Percentiles rank a stretch among this genome's conserved stretches.
Evolutionary conservation across 257 asterid genomes (phyloP).

Genomic region (Solanum chiquidenum): DNA sequence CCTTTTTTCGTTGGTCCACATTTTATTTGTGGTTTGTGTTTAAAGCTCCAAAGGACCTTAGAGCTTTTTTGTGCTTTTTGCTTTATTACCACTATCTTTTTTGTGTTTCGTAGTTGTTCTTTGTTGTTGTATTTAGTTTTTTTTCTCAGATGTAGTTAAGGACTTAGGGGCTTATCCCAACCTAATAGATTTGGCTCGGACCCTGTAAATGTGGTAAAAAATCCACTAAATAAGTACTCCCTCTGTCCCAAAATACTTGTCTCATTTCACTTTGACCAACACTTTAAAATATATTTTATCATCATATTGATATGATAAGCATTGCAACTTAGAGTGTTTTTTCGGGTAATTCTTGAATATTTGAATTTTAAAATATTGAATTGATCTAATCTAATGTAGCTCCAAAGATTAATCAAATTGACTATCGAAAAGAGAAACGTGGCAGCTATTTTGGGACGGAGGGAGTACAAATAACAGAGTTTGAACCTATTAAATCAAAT

Average conservation of each 20-base stretch:
- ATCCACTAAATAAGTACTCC: neutral
- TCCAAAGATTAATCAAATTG: neutral
- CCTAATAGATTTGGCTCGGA: neutral
- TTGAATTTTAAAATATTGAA: neutral
- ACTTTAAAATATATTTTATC: too few relatives aligned
- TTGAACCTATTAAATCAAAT: neutral
- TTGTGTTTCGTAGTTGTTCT: neutral
- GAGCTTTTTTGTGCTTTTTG: neutral
- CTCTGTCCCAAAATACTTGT: neutral
- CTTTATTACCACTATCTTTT: neutral
- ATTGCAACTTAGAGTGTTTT: fast-evolving
- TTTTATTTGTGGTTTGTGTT: neutral
- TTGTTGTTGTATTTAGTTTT: neutral
- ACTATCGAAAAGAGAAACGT: neutral
- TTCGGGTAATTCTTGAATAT: neutral
- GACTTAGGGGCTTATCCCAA: neutral
- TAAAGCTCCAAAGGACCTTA: neutral
- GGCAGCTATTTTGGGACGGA: neutral
- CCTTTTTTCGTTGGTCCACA: neutral
- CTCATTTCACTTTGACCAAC: neutral
- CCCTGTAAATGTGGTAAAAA: neutral
- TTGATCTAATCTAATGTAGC: neutral
- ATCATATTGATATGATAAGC: neutral
- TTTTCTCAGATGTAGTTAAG: neutral
- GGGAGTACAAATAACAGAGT: neutral